These are phyloP conservation scores for Stagonosporopsis cucurbitacearum DNA, from an alignment of 2,329 filamentous ascomycete species.

Conservation along the genomic window DNA sequence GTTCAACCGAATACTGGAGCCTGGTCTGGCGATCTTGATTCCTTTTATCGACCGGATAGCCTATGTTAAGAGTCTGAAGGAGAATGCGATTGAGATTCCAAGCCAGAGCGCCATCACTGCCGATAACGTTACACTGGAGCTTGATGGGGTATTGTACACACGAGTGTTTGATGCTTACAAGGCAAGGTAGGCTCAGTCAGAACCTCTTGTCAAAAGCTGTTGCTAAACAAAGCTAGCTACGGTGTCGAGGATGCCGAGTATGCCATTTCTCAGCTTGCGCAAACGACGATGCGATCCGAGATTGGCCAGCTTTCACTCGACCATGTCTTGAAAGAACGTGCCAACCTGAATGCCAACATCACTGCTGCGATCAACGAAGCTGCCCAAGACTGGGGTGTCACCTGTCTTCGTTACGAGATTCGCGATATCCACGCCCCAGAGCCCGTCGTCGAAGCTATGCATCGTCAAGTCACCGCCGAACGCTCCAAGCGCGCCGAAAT, in stretches of 20 bases:
- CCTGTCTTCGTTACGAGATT: conserved; percentile 96
- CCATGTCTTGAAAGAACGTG: conserved; percentile 96
- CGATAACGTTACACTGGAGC: conserved; percentile 95
- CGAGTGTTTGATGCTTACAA: conserved; percentile 98
- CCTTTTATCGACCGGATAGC: conserved; percentile 95
- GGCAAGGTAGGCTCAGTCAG: conserved; percentile 69
- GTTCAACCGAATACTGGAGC: conserved; percentile 91
- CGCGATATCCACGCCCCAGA: conserved; percentile 96
- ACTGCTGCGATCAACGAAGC: conserved; percentile 99
- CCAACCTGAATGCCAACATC: conserved; percentile 95
- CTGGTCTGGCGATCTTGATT: conserved; percentile 85
- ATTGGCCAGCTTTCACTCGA: conserved; percentile 96
- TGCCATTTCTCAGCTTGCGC: conserved; percentile 95
- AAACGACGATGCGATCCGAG: conserved; percentile 98
- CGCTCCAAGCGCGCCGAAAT: conserved; percentile 98
- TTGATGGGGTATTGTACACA: conserved; percentile 95
- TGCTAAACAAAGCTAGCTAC: conserved; percentile 66
- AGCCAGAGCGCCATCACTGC: conserved; percentile 98
- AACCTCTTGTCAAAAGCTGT: neutral
- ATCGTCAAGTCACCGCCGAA: conserved; percentile 96
- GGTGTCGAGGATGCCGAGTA: conserved; percentile 99
- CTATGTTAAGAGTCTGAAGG: conserved; percentile 97
- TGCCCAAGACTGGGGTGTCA: conserved; percentile 94
- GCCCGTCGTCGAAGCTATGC: conserved; percentile 95
- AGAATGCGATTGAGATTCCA: conserved; percentile 94